Conservation (phyloP, 1,284 basidiomycete species). For the Sanghuangporus baumii region DNA sequence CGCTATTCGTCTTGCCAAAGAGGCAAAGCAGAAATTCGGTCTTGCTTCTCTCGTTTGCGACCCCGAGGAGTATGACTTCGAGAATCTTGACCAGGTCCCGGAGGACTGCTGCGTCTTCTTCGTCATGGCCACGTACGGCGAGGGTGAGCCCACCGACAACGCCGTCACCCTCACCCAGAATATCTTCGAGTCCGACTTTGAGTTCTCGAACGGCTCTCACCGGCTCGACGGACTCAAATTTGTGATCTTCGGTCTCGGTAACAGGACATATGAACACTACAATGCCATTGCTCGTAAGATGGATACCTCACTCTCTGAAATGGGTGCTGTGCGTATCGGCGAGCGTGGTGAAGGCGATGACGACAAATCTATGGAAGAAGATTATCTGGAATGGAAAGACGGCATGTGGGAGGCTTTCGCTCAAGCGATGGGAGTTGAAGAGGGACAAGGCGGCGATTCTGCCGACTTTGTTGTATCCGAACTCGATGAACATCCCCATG, state of each 20-base stretch:
- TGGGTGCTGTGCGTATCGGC: conserved; percentile 86
- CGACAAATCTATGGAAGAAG: conserved; percentile 99
- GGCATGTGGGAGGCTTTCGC: conserved; percentile 91
- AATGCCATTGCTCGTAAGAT: conserved; percentile 84
- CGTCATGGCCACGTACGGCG: conserved; percentile 97
- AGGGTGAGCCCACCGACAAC: conserved; percentile 98
- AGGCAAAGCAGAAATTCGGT: conserved; percentile 91
- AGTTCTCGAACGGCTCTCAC: conserved; percentile 78
- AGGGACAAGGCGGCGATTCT: conserved; percentile 93
- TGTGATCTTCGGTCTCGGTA: conserved; percentile 92
- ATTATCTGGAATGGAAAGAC: conserved; percentile 99
- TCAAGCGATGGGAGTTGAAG: conserved; percentile 80
- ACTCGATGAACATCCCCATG: conserved; percentile 61
- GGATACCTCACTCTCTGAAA: conserved; percentile 68
- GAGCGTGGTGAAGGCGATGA: conserved; percentile 96
- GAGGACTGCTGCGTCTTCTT: conserved; percentile 86
- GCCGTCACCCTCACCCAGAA: conserved; percentile 95
- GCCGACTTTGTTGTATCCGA: conserved; percentile 92
- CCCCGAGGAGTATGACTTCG: conserved; percentile 96
- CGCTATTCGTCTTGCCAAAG: conserved; percentile 88
- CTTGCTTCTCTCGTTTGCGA: conserved; percentile 91
- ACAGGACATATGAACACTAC: conserved; percentile 95
- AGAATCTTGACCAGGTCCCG: conserved; percentile 88
- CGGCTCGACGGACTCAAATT: conserved; percentile 87
- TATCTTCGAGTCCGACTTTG: conserved; percentile 79